These are phyloP conservation scores for Skeletonema tropicum DNA, from an alignment of 108 stramenopile species.

Conservation along the genomic window DNA sequence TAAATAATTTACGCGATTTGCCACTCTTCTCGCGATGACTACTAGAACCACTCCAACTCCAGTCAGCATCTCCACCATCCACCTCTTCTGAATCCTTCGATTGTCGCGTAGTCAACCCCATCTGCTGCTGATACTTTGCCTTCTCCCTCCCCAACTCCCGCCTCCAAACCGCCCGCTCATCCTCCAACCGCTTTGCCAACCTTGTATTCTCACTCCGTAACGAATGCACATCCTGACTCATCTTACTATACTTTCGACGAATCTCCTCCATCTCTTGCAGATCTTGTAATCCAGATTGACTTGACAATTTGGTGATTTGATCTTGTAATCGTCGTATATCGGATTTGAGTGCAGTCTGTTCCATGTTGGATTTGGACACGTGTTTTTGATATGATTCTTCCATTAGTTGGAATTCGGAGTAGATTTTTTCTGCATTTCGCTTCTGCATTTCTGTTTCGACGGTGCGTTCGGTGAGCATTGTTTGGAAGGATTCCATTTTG, in stretches of 20 bases:
- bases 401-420: constrained; percentile 8
- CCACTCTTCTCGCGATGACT: neutral
- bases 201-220: constrained; percentile 6
- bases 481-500: constrained; percentile 6
- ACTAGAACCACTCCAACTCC: neutral
- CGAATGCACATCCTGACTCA: constrained; percentile 36
- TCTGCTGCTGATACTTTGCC: neutral
- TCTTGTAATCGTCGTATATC: constrained; percentile 8
- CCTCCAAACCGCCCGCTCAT: neutral
- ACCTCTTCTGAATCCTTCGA: neutral
- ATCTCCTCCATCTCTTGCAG: constrained; percentile 45
- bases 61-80: neutral
- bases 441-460: constrained; percentile 19
- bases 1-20: constrained; percentile 9
- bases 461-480: constrained; percentile 4
- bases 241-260: constrained; percentile 27
- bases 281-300: constrained; percentile 13
- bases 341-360: constrained; percentile 6
- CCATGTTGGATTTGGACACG: neutral
- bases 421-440: neutral
- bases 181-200: constrained; percentile 13
- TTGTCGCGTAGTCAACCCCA: neutral
- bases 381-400: constrained; percentile 5
- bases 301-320: constrained; percentile 6
- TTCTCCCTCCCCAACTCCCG: constrained; percentile 4